Conservation (phyloP, 2,329 filamentous ascomycete genomes). For the Fusarium floridanum region DNA sequence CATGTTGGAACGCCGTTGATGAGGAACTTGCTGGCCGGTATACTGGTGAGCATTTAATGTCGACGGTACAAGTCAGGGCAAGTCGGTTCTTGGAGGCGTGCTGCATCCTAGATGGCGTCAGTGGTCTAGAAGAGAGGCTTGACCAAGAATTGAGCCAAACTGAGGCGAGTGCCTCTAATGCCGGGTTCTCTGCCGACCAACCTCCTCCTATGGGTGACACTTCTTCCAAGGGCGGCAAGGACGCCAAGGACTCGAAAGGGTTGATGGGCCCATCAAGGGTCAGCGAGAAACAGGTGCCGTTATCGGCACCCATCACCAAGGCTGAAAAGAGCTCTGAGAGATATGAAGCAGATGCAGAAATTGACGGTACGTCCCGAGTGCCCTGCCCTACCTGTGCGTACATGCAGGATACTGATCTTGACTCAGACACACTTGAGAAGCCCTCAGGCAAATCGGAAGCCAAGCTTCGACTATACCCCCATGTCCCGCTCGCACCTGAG, state of each 20-base stretch:
- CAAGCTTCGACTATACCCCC: constrained; percentile 71
- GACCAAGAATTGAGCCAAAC: constrained; percentile 59
- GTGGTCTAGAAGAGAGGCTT: constrained; percentile 66
- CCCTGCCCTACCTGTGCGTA: too few species aligned
- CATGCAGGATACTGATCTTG: constrained; percentile 9
- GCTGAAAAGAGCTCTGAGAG: constrained; percentile 20
- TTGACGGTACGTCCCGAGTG: constrained; percentile 33
- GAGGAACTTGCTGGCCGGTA: constrained; percentile 64
- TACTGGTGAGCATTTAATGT: constrained; percentile 65
- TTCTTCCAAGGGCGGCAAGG: constrained; percentile 28
- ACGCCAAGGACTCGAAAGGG: constrained; percentile 27
- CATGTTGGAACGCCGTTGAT: constrained; percentile 79
- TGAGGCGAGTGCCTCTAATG: background rate
- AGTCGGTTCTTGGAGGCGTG: constrained; percentile 73
- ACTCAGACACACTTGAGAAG: constrained; percentile 40
- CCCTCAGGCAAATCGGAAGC: constrained; percentile 44
- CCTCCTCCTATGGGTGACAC: constrained; percentile 4
- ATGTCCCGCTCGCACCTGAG: constrained; percentile 69
- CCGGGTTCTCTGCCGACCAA: background rate
- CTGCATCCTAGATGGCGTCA: constrained; percentile 69
- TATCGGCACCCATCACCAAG: constrained; percentile 10
- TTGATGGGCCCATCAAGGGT: constrained; percentile 10
- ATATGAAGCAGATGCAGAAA: constrained; percentile 18
- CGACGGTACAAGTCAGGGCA: constrained; percentile 65
- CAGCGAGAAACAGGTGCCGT: constrained; percentile 35